Percentiles rank a stretch among this genome's conserved stretches.
phyloP scores from a whole-genome alignment of 2,329 filamentous ascomycete species.

The Claviceps pazoutovae region DNA sequence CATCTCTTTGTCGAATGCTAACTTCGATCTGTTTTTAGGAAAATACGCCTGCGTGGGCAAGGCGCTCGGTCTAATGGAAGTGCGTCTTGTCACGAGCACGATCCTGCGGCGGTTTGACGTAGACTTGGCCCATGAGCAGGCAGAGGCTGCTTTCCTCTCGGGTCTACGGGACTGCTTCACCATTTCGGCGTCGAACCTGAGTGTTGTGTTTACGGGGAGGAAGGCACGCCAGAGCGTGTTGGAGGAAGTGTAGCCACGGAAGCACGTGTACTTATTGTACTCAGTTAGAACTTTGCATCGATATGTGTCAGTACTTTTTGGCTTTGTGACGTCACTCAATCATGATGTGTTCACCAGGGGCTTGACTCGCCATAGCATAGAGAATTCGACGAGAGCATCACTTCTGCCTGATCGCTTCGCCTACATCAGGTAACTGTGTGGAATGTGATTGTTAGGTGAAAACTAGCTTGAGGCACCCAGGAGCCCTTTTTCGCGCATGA shows the following conservation, averaged over 20 bases:
- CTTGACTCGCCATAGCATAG: no score
- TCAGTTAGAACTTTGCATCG: no score
- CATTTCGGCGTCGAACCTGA: background rate
- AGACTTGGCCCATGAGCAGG: background rate
- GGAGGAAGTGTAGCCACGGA: background rate
- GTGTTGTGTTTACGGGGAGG: background rate
- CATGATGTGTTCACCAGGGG: no score
- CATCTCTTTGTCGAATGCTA: no score
- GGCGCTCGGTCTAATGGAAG: conserved; percentile 21
- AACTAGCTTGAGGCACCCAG: no score
- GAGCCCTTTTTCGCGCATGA: no score
- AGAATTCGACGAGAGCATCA: no score
- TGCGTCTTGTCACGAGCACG: conserved; percentile 6
- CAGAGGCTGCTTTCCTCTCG: background rate
- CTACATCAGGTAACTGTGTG: no score
- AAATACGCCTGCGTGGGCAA: conserved; percentile 22
- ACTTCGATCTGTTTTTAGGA: conserved; percentile 9
- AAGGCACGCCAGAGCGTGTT: background rate
- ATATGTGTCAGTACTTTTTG: no score
- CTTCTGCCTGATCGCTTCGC: no score
- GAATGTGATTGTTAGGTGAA: no score
- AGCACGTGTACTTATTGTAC: background rate
- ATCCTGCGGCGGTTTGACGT: conserved; percentile 1
- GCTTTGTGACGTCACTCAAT: no score
- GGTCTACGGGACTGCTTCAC: background rate